phyloP scores from a whole-genome alignment of 2,329 filamentous ascomycete species.

The Chaetomiaceae sp. region DNA sequence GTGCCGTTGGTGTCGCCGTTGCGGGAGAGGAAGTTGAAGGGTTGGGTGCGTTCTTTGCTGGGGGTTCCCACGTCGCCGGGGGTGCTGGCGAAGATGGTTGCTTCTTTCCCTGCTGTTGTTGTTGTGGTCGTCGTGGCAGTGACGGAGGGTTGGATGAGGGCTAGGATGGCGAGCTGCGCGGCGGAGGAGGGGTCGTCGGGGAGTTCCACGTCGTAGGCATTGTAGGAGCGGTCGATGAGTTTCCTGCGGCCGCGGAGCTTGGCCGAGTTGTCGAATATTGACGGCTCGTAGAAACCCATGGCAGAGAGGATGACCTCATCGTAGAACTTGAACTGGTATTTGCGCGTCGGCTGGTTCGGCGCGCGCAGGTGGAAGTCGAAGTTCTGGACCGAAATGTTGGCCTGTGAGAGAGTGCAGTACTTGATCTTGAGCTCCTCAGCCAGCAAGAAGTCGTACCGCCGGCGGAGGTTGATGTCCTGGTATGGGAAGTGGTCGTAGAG shows the following conservation, averaged over 20 bases:
- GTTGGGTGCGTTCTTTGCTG: slow-evolving; percentile 58
- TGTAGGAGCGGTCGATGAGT: slow-evolving; percentile 81
- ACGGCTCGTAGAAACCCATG: slow-evolving; percentile 89
- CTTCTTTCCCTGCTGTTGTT: too few relatives aligned
- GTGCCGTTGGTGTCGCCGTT: slow-evolving; percentile 70
- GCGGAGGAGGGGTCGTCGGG: slow-evolving; percentile 86
- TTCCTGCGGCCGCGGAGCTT: slow-evolving; percentile 78
- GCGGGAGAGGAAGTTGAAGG: slow-evolving; percentile 65
- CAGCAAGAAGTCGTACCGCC: slow-evolving; percentile 86
- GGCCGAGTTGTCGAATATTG: slow-evolving; percentile 74
- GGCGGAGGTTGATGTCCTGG: slow-evolving; percentile 82
- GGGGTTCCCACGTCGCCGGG: slow-evolving; percentile 52
- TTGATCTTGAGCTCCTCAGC: slow-evolving; percentile 95
- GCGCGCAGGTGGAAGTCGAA: slow-evolving; percentile 88
- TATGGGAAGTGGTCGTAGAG: slow-evolving; percentile 95
- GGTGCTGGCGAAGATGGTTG: slow-evolving; percentile 38
- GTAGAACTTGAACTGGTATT: slow-evolving; percentile 95
- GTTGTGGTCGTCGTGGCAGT: slow-evolving; percentile 40
- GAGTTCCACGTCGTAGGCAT: slow-evolving; percentile 81
- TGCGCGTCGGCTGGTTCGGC: slow-evolving; percentile 80
- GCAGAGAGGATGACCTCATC: slow-evolving; percentile 93
- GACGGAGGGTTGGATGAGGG: slow-evolving; percentile 56
- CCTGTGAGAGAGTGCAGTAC: slow-evolving; percentile 85
- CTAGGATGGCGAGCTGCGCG: slow-evolving; percentile 68
- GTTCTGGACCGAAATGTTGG: slow-evolving; percentile 80